Evolutionary conservation across 2,329 filamentous ascomycete species (phyloP), one percentile per base, ranked within the genome.

Genomic region (Phialocephala sp.): DNA sequence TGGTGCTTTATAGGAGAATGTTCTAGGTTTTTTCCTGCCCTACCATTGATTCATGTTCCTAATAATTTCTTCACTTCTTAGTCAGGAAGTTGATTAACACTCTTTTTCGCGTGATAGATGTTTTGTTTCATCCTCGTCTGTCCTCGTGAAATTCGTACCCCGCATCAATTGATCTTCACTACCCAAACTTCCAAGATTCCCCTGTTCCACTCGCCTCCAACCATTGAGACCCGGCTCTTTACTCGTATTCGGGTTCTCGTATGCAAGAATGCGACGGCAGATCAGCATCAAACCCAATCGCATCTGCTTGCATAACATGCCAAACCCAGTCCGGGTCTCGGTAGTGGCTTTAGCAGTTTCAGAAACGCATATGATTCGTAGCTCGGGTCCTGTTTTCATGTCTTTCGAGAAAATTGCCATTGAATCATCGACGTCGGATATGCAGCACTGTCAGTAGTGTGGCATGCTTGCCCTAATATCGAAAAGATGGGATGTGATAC

Each of bases 151-250:
- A n/a, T 14, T 47, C 18, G 36, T 39, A 39, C 36, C 43, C 43
- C 43, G n/a, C 18, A 47, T 47, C 43, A 20, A 47, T n/a, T n/a
- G 43, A 47, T 47, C 43, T n/a, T n/a, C 43, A 47, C 43, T 47
- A n/a, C n/a, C n/a, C n/a, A n/a, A n/a, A n/a, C n/a, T n/a, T n/a
- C n/a, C n/a, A n/a, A n/a, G n/a, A n/a, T n/a, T n/a, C n/a, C n/a
- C n/a, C n/a, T n/a, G n/a, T n/a, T n/a, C n/a, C n/a, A n/a, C n/a
- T n/a, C n/a, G n/a, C 36, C 14, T 39, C 14, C 36, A 39, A 39
- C 14, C 36, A 8, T 39, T 39, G 8, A 39, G 8, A 39, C 14
- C 36, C 36, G 36, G 14, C n/a, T n/a, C 22, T n/a, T 47, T 47
- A n/a, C 11, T 47, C 43, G 43, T 47, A 47, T 47, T 47, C 43